Evolutionary conservation across 768 basidiomycete genomes (phyloP).

Genomic region (Mycena kentingensis): DNA sequence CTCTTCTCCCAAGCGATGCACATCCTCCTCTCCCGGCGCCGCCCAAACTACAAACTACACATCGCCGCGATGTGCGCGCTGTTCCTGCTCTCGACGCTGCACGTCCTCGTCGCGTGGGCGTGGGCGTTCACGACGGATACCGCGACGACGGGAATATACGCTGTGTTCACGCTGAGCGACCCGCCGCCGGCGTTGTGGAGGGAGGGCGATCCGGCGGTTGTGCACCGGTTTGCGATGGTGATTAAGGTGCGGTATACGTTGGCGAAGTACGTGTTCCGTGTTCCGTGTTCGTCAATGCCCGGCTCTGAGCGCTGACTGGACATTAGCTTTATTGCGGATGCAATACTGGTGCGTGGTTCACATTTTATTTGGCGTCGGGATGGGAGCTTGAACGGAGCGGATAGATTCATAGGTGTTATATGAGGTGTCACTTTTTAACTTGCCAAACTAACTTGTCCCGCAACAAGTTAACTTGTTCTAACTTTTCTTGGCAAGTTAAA

Average conservation of each 20-base stretch:
- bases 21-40: background rate
- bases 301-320: background rate
- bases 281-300: background rate
- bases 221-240: background rate
- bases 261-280: constrained; percentile 3
- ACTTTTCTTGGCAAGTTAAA: too few relatives aligned
- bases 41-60: background rate
- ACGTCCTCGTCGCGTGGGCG: constrained; percentile 8
- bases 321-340: constrained; percentile 5
- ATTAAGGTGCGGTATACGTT: constrained; percentile 3
- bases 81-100: constrained; percentile 12
- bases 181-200: constrained; percentile 2
- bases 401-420: too few relatives aligned
- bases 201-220: constrained; percentile 1
- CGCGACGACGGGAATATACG: constrained; percentile 6
- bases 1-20: constrained; percentile 10
- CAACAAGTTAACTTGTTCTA: too few relatives aligned
- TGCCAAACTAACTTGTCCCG: too few relatives aligned
- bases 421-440: too few relatives aligned
- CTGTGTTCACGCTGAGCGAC: constrained; percentile 3
- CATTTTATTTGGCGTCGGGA: too few relatives aligned
- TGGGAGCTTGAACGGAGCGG: too few relatives aligned
- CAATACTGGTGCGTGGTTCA: constrained; percentile 6
- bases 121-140: constrained; percentile 13
- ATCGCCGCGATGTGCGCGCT: constrained; percentile 6